Evolutionary conservation across 1,139 yeast genomes (phyloP).

Genomic region (Suhomyces maxii): DNA sequence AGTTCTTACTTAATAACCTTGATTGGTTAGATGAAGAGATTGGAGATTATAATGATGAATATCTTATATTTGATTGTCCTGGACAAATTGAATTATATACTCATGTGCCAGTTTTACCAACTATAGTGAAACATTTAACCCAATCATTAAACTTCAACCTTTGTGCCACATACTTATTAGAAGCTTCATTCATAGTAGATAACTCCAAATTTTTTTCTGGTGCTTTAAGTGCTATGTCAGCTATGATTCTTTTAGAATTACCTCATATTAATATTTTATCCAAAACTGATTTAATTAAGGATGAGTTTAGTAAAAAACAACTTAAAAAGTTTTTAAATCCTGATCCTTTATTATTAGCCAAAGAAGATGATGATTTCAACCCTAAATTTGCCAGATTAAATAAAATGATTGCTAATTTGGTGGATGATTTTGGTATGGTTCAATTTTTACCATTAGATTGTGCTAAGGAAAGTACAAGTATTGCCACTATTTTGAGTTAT

Average conservation of each 20-base stretch:
- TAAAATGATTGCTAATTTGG: constrained; percentile 79
- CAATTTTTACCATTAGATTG: constrained; percentile 91
- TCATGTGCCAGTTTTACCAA: constrained; percentile 90
- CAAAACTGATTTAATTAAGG: constrained; percentile 81
- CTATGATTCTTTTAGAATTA: constrained; percentile 90
- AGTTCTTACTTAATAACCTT: constrained; percentile 76
- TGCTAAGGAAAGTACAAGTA: constrained; percentile 70
- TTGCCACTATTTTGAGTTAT: constrained; percentile 82
- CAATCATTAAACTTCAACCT: constrained; percentile 76
- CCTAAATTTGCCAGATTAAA: constrained; percentile 77
- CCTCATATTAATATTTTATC: constrained; percentile 92
- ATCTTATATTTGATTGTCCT: constrained; percentile 93
- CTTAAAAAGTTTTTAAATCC: constrained; percentile 86
- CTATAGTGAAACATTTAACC: constrained; percentile 80
- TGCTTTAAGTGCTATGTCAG: constrained; percentile 95
- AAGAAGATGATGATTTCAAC: constrained; percentile 48
- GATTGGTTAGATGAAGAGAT: constrained; percentile 98
- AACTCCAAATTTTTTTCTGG: constrained; percentile 92
- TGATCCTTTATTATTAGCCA: constrained; percentile 70
- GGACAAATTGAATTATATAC: constrained; percentile 97
- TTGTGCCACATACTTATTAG: constrained; percentile 90
- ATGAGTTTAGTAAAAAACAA: constrained; percentile 69
- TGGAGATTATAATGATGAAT: constrained; percentile 92
- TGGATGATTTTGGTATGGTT: constrained; percentile 98
- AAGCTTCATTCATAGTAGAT: constrained; percentile 92